A percentile compares a stretch with the other conserved stretches of the same genome.
Evolutionary conservation across 148 eudicot species (phyloP).

Genomic region (Suaeda aralocaspica): DNA sequence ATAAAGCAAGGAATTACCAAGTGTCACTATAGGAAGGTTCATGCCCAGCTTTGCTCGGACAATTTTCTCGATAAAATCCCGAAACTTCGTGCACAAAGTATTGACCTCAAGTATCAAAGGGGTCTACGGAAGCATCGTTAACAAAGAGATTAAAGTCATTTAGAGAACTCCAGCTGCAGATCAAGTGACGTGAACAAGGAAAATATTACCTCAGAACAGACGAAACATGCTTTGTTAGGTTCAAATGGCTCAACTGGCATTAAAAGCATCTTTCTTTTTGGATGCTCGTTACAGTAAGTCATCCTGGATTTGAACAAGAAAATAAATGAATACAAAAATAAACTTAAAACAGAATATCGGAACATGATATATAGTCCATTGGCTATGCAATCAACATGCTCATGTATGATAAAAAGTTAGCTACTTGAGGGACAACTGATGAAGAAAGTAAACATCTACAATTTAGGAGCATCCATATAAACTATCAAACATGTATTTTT

Average conservation of each 20-base stretch:
- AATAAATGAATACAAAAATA: not conserved
- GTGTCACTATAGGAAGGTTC: slow-evolving; percentile 76
- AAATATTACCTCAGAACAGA: slow-evolving; percentile 72
- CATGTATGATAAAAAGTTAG: not conserved
- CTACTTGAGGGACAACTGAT: not conserved
- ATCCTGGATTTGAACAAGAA: slow-evolving; percentile 42
- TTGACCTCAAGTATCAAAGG: slow-evolving; percentile 81
- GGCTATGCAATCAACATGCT: not conserved
- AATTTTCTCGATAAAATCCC: slow-evolving; percentile 78
- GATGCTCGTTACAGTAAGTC: slow-evolving; percentile 88
- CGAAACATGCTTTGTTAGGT: slow-evolving; percentile 81
- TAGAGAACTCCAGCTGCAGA: not conserved
- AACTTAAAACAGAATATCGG: slow-evolving; percentile 1
- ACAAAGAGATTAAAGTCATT: slow-evolving; percentile 15
- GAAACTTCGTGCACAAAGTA: slow-evolving; percentile 67
- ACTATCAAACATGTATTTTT: not conserved
- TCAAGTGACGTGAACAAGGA: not conserved
- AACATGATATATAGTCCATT: not conserved
- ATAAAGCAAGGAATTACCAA: slow-evolving; percentile 68
- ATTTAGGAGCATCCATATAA: not conserved
- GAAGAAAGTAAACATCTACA: not conserved
- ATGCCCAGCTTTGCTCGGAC: slow-evolving; percentile 86
- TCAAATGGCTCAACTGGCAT: slow-evolving; percentile 96
- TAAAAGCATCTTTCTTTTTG: slow-evolving; percentile 85
- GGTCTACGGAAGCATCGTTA: slow-evolving; percentile 42